Base-by-base conservation (phyloP, 202 grass and related monocot genomes). In the Hordeum pubiflorum region DNA sequence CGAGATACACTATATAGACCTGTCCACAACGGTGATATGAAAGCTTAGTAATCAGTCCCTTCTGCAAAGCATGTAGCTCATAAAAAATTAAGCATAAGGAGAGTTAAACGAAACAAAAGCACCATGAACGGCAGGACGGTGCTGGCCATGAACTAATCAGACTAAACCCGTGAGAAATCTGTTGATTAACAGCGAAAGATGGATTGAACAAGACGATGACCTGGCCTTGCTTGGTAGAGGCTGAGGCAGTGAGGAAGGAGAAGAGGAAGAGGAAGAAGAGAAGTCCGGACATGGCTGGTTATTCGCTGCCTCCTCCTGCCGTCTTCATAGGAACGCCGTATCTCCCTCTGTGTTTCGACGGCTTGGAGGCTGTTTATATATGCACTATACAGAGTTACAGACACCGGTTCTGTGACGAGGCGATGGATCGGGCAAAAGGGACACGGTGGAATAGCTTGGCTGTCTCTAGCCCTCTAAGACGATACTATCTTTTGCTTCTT, bases 1-100 rank as follows among this genome's bases (percentile, higher is more conserved):
- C 90, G 59, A 98, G 41, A 77, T 98, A 83, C 41, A 98, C 95
- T 46, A 98, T 81, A 43, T 93, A 94, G 9, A 93, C 92, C 95
- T 98, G 13, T 62, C 29, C 34, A 17, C 10, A 75, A 48, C 58
- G 48, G 22, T 2, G 2, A 74, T 2, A 78, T 2, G 20, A 4
- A 13, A 77, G 43, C 41, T 27, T 2, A 26, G 12, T 36, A 21
- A 15, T 18, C 43, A 11, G 15, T 1, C 2, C 23, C 22, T 63
- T 77, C 18, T 18, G 41, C 57, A 63, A 12, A 62, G 20, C 18
- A 20, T 11, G 44, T 5, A 74, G 14, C 68, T 13, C 2, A 77
- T 44, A 2, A 9, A 60, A 34, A 65, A 43, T 8, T 24, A 40
- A 79, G 20, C 12, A 38, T 11, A 4, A 48, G 67, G 54, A 41